phyloP scores from a whole-genome alignment of 805 yeast genomes.

The Candida vartiovaarae region DNA sequence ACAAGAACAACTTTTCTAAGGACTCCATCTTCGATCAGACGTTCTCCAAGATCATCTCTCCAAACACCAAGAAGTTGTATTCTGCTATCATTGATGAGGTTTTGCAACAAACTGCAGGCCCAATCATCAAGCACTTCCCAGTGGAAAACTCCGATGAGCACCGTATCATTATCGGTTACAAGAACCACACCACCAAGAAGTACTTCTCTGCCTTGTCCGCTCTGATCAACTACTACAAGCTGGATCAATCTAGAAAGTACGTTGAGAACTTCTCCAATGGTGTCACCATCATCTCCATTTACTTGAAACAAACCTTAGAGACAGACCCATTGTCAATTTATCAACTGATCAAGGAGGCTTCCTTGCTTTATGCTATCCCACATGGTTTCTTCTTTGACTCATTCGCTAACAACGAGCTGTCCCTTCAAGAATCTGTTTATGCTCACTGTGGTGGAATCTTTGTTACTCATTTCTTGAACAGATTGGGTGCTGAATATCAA shows the following conservation, averaged over 20 bases:
- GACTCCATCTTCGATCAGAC: constrained; percentile 67
- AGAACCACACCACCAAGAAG: constrained; percentile 75
- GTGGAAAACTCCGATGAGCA: constrained; percentile 76
- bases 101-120: constrained; percentile 67
- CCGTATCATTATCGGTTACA: constrained; percentile 83
- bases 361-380: constrained; percentile 86
- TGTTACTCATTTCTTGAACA: constrained; percentile 88
- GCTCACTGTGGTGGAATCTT: constrained; percentile 92
- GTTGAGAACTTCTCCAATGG: constrained; percentile 93
- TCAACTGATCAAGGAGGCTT: constrained; percentile 91
- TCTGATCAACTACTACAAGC: constrained; percentile 81
- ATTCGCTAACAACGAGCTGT: constrained; percentile 69
- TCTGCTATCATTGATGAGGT: constrained; percentile 64
- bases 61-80: constrained; percentile 73
- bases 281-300: constrained; percentile 78
- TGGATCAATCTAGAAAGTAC: constrained; percentile 80
- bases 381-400: constrained; percentile 70
- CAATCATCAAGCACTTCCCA: constrained; percentile 83
- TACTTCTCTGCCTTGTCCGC: constrained; percentile 83
- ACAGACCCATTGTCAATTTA: constrained; percentile 59
- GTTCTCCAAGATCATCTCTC: constrained; percentile 70
- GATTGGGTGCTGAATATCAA: constrained; percentile 85
- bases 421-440: constrained; percentile 90
- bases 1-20: constrained; percentile 53
- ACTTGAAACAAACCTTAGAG: constrained; percentile 58